A percentile compares a stretch with the other conserved stretches of the same genome.
phyloP scores from a whole-genome alignment of 2,329 filamentous ascomycete species.

The Trichophaea hybrida region DNA sequence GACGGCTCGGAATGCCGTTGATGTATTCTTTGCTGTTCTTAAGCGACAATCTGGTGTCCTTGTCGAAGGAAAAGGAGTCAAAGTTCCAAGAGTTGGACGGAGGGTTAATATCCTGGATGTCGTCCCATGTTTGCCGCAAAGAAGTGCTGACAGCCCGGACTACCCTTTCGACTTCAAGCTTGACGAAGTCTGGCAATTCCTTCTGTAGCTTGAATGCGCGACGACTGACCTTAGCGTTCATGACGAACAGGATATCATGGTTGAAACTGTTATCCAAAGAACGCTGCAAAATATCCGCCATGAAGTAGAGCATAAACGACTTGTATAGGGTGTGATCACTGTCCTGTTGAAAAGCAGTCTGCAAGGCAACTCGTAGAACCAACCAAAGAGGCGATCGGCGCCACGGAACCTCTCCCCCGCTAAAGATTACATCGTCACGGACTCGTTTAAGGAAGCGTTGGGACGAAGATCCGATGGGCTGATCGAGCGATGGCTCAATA shows the following conservation, averaged over 20 bases:
- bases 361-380: constrained; percentile 39
- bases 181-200: constrained; percentile 13
- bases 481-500: too few relatives aligned
- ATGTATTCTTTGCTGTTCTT: constrained; percentile 8
- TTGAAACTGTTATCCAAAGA: constrained; percentile 17
- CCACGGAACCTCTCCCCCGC: constrained; percentile 34
- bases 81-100: constrained; percentile 3
- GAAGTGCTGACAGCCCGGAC: constrained; percentile 7
- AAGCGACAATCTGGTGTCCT: constrained; percentile 17
- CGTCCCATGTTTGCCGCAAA: constrained; percentile 13
- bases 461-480: background rate
- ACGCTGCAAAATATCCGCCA: constrained; percentile 31
- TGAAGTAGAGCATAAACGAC: constrained; percentile 37
- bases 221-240: constrained; percentile 36
- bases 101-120: constrained; percentile 7
- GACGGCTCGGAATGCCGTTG: background rate
- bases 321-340: constrained; percentile 34
- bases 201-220: constrained; percentile 34
- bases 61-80: constrained; percentile 16
- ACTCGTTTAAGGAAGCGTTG: constrained; percentile 37
- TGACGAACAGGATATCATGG: constrained; percentile 30
- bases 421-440: constrained; percentile 41
- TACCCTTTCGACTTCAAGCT: constrained; percentile 7
- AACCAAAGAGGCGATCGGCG: constrained; percentile 42
- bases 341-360: constrained; percentile 29